Evolutionary conservation across 2,329 filamentous ascomycete genomes (phyloP).

Genomic region (Juglanconis sp.): DNA sequence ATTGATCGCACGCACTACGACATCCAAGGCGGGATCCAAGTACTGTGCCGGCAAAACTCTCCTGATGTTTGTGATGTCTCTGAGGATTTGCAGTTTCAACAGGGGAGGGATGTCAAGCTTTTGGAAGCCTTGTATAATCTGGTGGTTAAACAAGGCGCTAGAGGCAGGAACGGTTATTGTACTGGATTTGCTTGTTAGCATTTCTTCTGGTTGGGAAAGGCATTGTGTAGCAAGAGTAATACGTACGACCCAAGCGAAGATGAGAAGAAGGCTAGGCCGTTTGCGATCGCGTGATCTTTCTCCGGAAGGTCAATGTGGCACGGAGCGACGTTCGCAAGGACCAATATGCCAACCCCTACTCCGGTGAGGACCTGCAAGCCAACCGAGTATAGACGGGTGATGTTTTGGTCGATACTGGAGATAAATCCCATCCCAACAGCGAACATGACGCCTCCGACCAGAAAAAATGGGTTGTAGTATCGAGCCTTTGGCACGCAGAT

Average conservation of each 20-base stretch:
- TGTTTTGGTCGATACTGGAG: neutral
- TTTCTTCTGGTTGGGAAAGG: neutral
- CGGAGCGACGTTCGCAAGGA: conserved; percentile 15
- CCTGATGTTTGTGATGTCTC: neutral
- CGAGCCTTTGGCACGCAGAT: conserved; percentile 6
- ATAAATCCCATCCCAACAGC: conserved; percentile 1
- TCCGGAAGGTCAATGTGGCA: conserved; percentile 11
- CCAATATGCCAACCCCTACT: conserved; percentile 8
- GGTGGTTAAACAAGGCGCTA: neutral
- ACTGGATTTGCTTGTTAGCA: neutral
- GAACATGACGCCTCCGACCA: conserved; percentile 5
- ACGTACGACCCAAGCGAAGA: neutral
- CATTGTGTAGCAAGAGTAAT: neutral
- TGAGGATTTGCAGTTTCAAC: neutral
- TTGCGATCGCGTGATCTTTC: conserved; percentile 10
- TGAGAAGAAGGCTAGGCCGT: conserved; percentile 12
- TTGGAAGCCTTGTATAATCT: neutral
- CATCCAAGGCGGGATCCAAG: neutral
- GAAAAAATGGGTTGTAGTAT: conserved; percentile 18
- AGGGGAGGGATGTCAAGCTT: neutral
- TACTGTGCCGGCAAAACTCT: neutral
- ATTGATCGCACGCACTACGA: neutral
- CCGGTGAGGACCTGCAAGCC: conserved; percentile 7
- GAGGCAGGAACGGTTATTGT: neutral
- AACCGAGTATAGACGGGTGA: neutral